These are phyloP conservation scores for Chlamydomonas schloesseri DNA, from an alignment of 139 green algal species.

Conservation along the genomic window DNA sequence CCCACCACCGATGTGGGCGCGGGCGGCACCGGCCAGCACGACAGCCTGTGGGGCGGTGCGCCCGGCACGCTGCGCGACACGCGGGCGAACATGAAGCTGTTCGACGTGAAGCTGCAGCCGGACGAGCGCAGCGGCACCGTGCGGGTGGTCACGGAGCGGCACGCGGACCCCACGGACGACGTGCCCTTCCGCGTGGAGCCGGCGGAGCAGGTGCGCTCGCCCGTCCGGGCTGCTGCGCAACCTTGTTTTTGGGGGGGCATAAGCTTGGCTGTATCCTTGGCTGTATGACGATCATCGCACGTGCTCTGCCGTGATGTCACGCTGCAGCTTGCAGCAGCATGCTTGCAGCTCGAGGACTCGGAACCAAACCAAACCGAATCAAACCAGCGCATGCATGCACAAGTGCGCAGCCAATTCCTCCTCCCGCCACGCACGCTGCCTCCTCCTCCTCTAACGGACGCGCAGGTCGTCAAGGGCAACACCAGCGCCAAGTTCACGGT, in stretches of 20 bases:
- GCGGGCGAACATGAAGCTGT: slow-evolving; percentile 31
- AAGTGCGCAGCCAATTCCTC: too few species aligned
- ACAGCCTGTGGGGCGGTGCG: not conserved
- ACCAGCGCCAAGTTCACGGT: slow-evolving; percentile 45
- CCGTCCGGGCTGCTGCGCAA: too few species aligned
- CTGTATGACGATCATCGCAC: too few species aligned
- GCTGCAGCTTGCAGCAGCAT: too few species aligned
- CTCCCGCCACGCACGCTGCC: too few species aligned
- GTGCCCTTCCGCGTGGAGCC: slow-evolving; percentile 39
- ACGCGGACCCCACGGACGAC: not conserved
- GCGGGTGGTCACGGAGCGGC: slow-evolving; percentile 3
- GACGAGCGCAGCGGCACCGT: not conserved
- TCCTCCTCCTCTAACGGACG: too few species aligned
- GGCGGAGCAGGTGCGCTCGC: not conserved
- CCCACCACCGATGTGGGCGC: slow-evolving; percentile 32
- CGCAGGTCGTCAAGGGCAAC: slow-evolving; percentile 42
- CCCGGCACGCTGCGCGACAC: slow-evolving; percentile 27
- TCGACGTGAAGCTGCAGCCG: slow-evolving; percentile 43
- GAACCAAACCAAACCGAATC: too few species aligned
- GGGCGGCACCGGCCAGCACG: slow-evolving; percentile 6
- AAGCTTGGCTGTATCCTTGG: too few species aligned
- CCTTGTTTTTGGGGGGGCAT: too few species aligned
- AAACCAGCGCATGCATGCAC: too few species aligned
- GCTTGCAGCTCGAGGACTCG: too few species aligned
- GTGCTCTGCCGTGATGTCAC: too few species aligned